Evolutionary conservation across 2,329 filamentous ascomycete genomes (phyloP).

Genomic region (Penicillium sp.): DNA sequence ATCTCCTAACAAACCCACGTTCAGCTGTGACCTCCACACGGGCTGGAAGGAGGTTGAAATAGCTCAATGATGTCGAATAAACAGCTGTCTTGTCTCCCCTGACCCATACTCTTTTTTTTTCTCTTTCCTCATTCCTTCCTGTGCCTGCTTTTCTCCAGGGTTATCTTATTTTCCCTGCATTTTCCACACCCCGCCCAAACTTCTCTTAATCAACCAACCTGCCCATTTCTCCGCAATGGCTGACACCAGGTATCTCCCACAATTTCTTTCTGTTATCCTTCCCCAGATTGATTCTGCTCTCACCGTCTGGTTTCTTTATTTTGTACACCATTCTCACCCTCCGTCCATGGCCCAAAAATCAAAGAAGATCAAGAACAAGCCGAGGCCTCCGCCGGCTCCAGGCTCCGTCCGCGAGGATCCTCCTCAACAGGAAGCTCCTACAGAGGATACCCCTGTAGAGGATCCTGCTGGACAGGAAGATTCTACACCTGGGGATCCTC

Average conservation of each 20-base stretch:
- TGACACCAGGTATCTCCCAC: slow-evolving; percentile 14
- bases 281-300: slow-evolving; percentile 1
- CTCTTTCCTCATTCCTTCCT: background rate
- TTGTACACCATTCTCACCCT: background rate
- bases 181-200: background rate
- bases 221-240: slow-evolving; percentile 10
- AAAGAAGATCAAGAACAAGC: slow-evolving; percentile 13
- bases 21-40: background rate
- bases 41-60: slow-evolving; percentile 2
- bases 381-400: slow-evolving; percentile 8
- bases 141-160: slow-evolving; percentile 2
- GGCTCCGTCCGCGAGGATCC: background rate
- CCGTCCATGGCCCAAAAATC: slow-evolving; percentile 3
- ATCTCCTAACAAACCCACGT: slow-evolving; percentile 3
- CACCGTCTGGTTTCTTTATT: slow-evolving; percentile 1
- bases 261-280: slow-evolving; percentile 1
- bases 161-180: slow-evolving; percentile 8
- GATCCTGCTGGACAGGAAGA: background rate
- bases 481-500: background rate
- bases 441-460: background rate
- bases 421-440: background rate
- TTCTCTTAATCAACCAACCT: slow-evolving; percentile 5
- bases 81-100: background rate
- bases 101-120: background rate
- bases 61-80: background rate